Evolutionary conservation across 805 yeast species (phyloP).

Genomic region (Yarrowia osloensis): DNA sequence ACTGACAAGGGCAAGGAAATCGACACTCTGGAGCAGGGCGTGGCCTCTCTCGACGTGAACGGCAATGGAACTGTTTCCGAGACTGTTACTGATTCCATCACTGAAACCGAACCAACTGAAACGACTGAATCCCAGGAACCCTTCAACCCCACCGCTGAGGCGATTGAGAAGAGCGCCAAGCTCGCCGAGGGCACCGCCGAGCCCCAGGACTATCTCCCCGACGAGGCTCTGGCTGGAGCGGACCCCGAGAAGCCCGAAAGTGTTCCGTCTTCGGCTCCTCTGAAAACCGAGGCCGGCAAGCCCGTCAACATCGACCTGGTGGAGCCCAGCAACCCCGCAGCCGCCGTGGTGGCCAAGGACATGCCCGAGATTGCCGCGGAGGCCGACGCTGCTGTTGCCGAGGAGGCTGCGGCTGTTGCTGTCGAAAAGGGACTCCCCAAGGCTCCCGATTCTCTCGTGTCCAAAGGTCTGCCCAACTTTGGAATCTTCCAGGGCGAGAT

Average conservation of each 20-base stretch:
- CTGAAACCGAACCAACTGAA: neutral
- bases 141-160: neutral
- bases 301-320: slow-evolving; percentile 15
- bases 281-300: neutral
- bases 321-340: slow-evolving; percentile 13
- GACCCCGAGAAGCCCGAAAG: slow-evolving; percentile 17
- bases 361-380: slow-evolving; percentile 20
- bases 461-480: slow-evolving; percentile 29
- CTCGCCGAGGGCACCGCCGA: slow-evolving; percentile 14
- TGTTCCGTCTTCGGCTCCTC: neutral
- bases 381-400: slow-evolving; percentile 18
- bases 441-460: slow-evolving; percentile 15
- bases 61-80: neutral
- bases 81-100: neutral
- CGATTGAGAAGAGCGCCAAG: slow-evolving; percentile 9
- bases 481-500: slow-evolving; percentile 16
- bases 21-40: neutral
- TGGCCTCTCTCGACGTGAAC: slow-evolving; percentile 2
- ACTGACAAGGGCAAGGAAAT: slow-evolving; percentile 12
- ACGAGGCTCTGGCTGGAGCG: neutral
- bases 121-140: neutral
- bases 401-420: slow-evolving; percentile 11
- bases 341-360: slow-evolving; percentile 6
- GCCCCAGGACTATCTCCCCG: slow-evolving; percentile 14
- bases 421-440: slow-evolving; percentile 10